These are phyloP conservation scores for Graphilbum ipis-grandicollis DNA, from an alignment of 2,329 filamentous ascomycete species.

Conservation along the genomic window DNA sequence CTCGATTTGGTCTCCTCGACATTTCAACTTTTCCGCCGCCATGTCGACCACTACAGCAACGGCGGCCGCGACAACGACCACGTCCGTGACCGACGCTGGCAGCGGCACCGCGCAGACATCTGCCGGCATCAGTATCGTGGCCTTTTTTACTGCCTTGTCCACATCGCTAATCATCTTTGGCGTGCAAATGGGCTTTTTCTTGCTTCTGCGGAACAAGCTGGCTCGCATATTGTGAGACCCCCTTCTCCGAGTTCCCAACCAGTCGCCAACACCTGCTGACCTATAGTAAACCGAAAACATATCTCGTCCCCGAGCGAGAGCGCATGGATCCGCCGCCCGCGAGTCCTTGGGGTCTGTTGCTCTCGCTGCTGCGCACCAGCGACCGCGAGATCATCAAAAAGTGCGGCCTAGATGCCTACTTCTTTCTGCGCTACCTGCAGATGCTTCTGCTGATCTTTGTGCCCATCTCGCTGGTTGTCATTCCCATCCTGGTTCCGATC, in stretches of 20 bases:
- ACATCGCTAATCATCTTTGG: slow-evolving; percentile 46
- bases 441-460: slow-evolving; percentile 78
- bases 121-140: slow-evolving; percentile 26
- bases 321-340: slow-evolving; percentile 57
- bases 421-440: slow-evolving; percentile 77
- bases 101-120: slow-evolving; percentile 12
- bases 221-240: slow-evolving; percentile 60
- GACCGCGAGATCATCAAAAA: slow-evolving; percentile 81
- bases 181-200: slow-evolving; percentile 51
- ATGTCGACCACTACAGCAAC: slow-evolving; percentile 6
- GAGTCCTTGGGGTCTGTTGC: slow-evolving; percentile 31
- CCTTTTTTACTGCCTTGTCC: slow-evolving; percentile 49
- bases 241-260: too few relatives aligned
- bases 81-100: slow-evolving; percentile 1
- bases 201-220: slow-evolving; percentile 60
- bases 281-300: slow-evolving; percentile 61
- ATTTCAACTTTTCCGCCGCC: neutral
- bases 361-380: slow-evolving; percentile 48
- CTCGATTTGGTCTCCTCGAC: too few relatives aligned
- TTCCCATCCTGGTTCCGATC: slow-evolving; percentile 74
- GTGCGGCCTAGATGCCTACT: slow-evolving; percentile 90
- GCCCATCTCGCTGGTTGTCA: slow-evolving; percentile 57
- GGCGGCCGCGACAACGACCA: slow-evolving; percentile 2
- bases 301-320: slow-evolving; percentile 70
- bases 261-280: slow-evolving; percentile 3